These are phyloP conservation scores for Plasmodium inui DNA, from an alignment of 169 alveolate genomes.

Conservation along the genomic window DNA sequence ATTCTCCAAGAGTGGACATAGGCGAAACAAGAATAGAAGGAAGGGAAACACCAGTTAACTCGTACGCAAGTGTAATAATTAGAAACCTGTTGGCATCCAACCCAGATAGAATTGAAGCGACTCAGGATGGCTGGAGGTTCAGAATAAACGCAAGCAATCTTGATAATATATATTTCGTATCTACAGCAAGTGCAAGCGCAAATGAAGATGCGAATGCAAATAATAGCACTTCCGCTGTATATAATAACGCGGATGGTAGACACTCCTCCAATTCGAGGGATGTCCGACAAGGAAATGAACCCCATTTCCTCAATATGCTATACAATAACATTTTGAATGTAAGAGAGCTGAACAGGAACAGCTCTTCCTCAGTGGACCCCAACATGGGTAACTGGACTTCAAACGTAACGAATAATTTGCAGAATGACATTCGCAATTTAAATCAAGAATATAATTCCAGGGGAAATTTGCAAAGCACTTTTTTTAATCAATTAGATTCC, in stretches of 20 bases:
- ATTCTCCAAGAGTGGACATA: not conserved
- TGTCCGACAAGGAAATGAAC: not conserved
- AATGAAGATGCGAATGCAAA: no score
- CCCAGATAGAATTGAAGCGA: not conserved
- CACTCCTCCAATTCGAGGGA: not conserved
- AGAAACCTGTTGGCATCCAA: not conserved
- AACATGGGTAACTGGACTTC: not conserved
- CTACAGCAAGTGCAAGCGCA: not conserved
- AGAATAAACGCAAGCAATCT: not conserved
- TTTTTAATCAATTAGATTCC: not conserved
- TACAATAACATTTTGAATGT: slow-evolving; percentile 33
- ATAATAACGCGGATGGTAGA: not conserved
- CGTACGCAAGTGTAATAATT: not conserved
- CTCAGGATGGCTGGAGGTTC: not conserved
- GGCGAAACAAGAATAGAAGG: not conserved
- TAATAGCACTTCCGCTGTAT: not conserved
- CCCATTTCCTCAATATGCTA: slow-evolving; percentile 14
- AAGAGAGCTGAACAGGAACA: slow-evolving; percentile 4
- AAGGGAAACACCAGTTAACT: not conserved
- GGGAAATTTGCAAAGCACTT: not conserved
- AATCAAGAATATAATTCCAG: not conserved
- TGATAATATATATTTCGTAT: not conserved
- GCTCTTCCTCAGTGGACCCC: not conserved
- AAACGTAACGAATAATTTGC: not conserved
- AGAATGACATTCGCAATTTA: not conserved